Base-by-base conservation (phyloP, 1,284 basidiomycete genomes). In the Microbotryum saponariae region DNA sequence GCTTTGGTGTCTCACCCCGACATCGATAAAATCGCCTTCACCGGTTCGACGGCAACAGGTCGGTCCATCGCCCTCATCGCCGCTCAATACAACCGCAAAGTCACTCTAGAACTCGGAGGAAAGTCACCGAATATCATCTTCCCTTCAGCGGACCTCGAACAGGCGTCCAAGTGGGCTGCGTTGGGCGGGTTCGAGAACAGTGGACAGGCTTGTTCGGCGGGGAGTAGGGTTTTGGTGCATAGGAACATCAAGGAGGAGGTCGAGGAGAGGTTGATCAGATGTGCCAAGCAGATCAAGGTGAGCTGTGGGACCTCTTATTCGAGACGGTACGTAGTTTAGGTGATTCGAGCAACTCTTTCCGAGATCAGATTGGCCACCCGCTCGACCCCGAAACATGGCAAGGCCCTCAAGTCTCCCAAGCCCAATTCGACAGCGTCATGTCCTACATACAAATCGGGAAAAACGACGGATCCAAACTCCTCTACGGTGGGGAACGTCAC, bases 221-320 rank as follows among this genome's bases (percentile, higher is more conserved):
- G 88, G n/a, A 85, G 88, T 2, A 83, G 91, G 61, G 85, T 92
- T 72, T 92, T 85, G 75, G 88, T 94, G 3, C 88, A 94, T 74
- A 59, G 64, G 46, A 48, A 27, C 16, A 56, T 92, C 74, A 90
- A 91, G 75, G 87, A 91, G 76, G 76, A 85, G 70, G 88, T 89
- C 77, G 68, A 72, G 64, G 60, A 67, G 59, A 63, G 60, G 51
- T 86, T 90, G 75, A 80, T 81, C 1, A 80, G 76, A 46, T 80
- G 81, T 74, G 79, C 83, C 48, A 76, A 79, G 72, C 70, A 77
- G 2, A 69, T 79, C 67, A 81, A 81, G 69, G 81, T 87, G 18
- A 44, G 54, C 12, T 42, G 16, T 12, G 46, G 18, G 23, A 14
- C 21, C 21, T 9, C 2, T 9, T 9, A 9, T 46, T 8, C 2